A percentile compares a stretch with the other conserved stretches of the same genome.
phyloP scores from a whole-genome alignment of 2,329 filamentous ascomycete genomes.

The Boeremia lycopersici region DNA sequence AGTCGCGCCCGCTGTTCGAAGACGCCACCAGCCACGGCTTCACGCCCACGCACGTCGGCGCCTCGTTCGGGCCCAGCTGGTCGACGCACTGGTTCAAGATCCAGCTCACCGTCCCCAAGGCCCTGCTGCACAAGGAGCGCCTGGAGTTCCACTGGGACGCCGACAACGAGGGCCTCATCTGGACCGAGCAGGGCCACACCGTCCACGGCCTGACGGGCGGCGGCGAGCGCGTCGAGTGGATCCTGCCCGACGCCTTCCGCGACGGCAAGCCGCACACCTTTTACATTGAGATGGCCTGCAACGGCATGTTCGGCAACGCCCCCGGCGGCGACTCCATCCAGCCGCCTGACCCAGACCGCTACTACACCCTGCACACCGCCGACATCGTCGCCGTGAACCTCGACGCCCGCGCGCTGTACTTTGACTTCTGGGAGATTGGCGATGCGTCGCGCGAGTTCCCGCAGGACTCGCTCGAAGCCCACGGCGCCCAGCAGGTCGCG shows the following conservation, averaged over 20 bases:
- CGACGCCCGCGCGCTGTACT: constrained; percentile 79
- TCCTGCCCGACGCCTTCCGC: constrained; percentile 79
- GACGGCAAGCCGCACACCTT: constrained; percentile 87
- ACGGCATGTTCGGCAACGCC: constrained; percentile 96
- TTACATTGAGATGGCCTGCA: constrained; percentile 98
- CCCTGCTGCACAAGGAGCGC: constrained; percentile 75
- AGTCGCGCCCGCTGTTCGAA: constrained; percentile 81
- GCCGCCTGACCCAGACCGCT: constrained; percentile 83
- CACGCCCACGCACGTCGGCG: constrained; percentile 73
- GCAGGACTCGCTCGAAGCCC: constrained; percentile 83
- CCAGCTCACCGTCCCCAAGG: constrained; percentile 74
- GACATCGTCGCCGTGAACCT: constrained; percentile 90
- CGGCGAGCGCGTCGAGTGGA: constrained; percentile 89
- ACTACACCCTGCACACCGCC: constrained; percentile 76
- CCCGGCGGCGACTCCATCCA: constrained; percentile 84
- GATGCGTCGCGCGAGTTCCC: constrained; percentile 94
- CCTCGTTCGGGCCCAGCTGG: constrained; percentile 91
- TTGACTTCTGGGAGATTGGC: constrained; percentile 94
- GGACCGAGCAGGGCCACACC: constrained; percentile 86
- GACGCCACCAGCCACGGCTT: constrained; percentile 82
- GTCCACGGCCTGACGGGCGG: constrained; percentile 90
- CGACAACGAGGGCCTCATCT: constrained; percentile 92
- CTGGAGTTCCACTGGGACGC: constrained; percentile 98
- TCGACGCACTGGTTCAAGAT: constrained; percentile 97
- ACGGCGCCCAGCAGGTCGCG: constrained; percentile 80